Evolutionary conservation across 345 rosid species (phyloP).

Genomic region (Eucalyptus cloeziana): DNA sequence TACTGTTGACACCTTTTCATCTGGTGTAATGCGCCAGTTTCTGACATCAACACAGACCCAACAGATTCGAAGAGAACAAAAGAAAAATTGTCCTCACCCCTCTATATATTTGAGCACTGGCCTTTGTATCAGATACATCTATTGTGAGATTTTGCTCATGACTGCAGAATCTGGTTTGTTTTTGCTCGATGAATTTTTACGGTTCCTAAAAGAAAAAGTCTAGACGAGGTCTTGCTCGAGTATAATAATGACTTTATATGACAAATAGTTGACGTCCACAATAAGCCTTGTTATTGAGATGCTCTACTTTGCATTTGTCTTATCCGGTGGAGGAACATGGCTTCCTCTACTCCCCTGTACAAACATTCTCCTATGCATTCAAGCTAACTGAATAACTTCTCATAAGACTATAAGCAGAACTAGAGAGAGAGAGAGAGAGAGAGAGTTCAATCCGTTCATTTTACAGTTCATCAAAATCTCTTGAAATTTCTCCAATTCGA

Average conservation of each 20-base stretch:
- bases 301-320: not conserved
- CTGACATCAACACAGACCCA: not conserved
- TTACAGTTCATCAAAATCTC: not conserved
- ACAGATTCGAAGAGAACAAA: not conserved
- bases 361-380: not conserved
- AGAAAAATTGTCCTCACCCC: not conserved
- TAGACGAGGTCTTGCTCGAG: not conserved
- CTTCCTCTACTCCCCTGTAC: not conserved
- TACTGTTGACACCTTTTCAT: not conserved
- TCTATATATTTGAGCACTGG: not conserved
- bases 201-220: not conserved
- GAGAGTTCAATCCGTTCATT: not conserved
- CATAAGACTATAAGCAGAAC: not conserved
- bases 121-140: not conserved
- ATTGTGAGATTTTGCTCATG: not conserved
- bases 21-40: not conserved
- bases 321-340: not conserved
- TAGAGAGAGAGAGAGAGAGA: not conserved
- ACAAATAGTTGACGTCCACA: not conserved
- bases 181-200: not conserved
- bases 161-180: not conserved
- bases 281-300: not conserved
- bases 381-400: not conserved
- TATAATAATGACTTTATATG: not conserved
- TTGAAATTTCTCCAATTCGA: not conserved